These are phyloP conservation scores for Calonectria crousiana DNA, from an alignment of 2,329 filamentous ascomycete species.

Conservation along the genomic window DNA sequence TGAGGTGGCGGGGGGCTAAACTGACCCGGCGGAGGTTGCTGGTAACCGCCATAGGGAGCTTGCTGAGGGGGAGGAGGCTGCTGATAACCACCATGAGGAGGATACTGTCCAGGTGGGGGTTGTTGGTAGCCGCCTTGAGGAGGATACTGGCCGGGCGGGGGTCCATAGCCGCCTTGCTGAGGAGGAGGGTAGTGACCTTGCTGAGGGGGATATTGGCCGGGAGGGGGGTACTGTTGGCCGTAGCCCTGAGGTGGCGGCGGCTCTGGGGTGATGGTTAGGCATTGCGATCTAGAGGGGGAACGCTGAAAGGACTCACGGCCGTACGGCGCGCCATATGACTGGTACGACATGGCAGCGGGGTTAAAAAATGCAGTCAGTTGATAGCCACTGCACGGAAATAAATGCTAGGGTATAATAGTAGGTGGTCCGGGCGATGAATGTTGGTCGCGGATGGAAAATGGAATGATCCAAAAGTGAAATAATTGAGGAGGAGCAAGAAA, in stretches of 20 bases:
- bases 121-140: conserved; percentile 41
- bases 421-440: not conserved
- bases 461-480: not conserved
- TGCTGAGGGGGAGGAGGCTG: conserved; percentile 48
- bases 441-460: not conserved
- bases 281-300: not conserved
- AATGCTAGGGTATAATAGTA: not conserved
- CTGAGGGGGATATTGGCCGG: conserved; percentile 45
- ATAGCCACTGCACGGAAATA: not conserved
- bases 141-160: conserved; percentile 47
- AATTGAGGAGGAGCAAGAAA: not conserved
- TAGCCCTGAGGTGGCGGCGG: conserved; percentile 56
- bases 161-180: conserved; percentile 51
- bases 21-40: conserved; percentile 50
- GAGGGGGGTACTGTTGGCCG: conserved; percentile 51
- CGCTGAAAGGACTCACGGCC: conserved; percentile 50
- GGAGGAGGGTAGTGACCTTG: conserved; percentile 48
- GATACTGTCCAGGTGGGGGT: conserved; percentile 47
- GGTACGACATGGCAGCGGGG: conserved; percentile 50
- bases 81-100: conserved; percentile 49
- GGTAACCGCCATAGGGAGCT: conserved; percentile 47
- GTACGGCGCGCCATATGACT: conserved; percentile 47
- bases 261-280: conserved; percentile 37
- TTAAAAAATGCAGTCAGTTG: conserved; percentile 7
- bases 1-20: conserved; percentile 57